Conservation (phyloP, 139 green algal species). For the Chlorella sorokiniana region DNA sequence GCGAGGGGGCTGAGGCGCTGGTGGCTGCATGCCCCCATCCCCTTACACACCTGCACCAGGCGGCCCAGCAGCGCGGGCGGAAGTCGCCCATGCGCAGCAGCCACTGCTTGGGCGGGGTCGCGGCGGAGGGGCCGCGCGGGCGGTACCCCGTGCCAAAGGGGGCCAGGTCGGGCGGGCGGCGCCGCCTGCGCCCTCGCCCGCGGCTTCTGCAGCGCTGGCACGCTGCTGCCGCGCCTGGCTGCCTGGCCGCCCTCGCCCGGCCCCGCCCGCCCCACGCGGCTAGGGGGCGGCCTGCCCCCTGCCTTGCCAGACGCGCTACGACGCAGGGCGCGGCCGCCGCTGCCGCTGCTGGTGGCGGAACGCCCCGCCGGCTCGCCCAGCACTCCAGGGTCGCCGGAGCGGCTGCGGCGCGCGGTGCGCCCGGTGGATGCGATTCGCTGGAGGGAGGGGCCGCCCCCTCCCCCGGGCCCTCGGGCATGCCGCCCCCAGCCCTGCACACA, state of each 20-base stretch:
- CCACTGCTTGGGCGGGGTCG: background rate
- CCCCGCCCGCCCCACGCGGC: background rate
- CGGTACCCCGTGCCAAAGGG: background rate
- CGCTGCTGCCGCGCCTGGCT: background rate
- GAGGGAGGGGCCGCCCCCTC: no score
- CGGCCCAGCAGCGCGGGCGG: constrained; percentile 23
- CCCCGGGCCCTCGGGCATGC: background rate
- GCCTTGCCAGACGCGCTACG: background rate
- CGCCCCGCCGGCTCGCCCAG: no score
- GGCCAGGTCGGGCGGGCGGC: background rate
- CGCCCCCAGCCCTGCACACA: background rate
- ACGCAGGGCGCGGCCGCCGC: background rate
- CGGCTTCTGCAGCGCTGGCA: background rate
- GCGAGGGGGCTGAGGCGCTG: no score
- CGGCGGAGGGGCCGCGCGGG: background rate
- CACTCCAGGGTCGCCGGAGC: no score
- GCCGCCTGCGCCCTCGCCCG: no score
- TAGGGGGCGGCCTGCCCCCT: background rate
- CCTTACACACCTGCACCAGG: constrained; percentile 35
- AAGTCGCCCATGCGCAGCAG: constrained; percentile 41
- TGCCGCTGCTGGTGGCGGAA: background rate
- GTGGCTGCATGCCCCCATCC: background rate
- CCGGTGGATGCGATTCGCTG: no score
- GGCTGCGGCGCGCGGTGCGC: no score
- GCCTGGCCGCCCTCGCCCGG: background rate